Evolutionary conservation across 257 asterid genomes (phyloP).

Genomic region (Penstemon eatonii): DNA sequence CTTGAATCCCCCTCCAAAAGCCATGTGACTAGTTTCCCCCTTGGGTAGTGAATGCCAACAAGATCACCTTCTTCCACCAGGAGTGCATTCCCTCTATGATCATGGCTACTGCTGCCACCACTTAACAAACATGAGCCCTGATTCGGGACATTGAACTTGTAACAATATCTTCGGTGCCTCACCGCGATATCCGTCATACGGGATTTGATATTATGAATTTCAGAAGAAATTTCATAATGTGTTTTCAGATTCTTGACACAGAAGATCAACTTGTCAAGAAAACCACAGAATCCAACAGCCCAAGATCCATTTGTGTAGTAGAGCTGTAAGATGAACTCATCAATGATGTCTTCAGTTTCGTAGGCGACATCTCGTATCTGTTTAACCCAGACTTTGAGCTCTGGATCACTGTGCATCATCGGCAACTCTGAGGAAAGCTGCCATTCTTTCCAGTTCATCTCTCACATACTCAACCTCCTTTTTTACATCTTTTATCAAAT

Average conservation of each 20-base stretch:
- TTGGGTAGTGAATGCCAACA: conserved; percentile 31
- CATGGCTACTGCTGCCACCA: conserved; percentile 1
- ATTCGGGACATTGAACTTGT: conserved; percentile 19
- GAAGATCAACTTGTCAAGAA: background rate
- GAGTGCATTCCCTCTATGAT: conserved; percentile 33
- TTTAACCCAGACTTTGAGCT: conserved; percentile 35
- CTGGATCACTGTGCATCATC: conserved; percentile 32
- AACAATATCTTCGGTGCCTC: conserved; percentile 30
- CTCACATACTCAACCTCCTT: conserved; percentile 10
- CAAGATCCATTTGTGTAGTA: background rate
- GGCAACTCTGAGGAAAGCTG: conserved; percentile 30
- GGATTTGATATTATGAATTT: conserved; percentile 25
- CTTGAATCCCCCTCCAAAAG: conserved; percentile 19
- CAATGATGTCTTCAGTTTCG: conserved; percentile 32
- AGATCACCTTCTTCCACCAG: conserved; percentile 37
- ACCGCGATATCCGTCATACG: conserved; percentile 21
- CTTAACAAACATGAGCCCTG: background rate
- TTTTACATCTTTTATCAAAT: conserved; percentile 15
- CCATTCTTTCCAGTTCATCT: conserved; percentile 28
- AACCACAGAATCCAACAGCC: background rate
- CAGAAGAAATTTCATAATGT: conserved; percentile 18
- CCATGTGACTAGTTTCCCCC: background rate
- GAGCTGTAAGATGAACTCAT: conserved; percentile 27
- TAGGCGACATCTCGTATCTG: conserved; percentile 35
- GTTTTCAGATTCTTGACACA: conserved; percentile 8